These are phyloP conservation scores for Stachybotrys chlorohalonatus DNA, from an alignment of 2,329 filamentous ascomycete species.

Conservation along the genomic window DNA sequence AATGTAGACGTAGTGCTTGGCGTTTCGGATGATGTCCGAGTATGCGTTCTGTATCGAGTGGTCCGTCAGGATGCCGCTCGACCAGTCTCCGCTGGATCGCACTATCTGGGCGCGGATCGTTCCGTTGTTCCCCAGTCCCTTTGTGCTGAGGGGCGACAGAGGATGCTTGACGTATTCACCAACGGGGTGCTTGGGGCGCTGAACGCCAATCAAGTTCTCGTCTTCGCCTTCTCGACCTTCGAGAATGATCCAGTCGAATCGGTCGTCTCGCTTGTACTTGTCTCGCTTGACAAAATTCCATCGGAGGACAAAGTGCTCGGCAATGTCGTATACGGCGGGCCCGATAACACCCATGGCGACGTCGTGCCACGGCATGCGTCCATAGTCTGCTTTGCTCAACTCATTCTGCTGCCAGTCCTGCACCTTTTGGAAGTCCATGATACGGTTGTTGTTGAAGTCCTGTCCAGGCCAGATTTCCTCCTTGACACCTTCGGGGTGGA, in stretches of 20 bases:
- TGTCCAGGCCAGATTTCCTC: slow-evolving; percentile 91
- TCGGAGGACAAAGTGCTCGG: slow-evolving; percentile 85
- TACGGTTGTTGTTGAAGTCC: slow-evolving; percentile 95
- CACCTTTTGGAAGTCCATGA: slow-evolving; percentile 92
- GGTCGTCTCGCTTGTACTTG: slow-evolving; percentile 86
- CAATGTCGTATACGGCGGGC: slow-evolving; percentile 85
- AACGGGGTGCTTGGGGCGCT: slow-evolving; percentile 80
- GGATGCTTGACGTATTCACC: slow-evolving; percentile 84
- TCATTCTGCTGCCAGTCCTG: slow-evolving; percentile 90
- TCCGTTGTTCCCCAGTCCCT: slow-evolving; percentile 56
- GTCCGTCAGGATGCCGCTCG: slow-evolving; percentile 76
- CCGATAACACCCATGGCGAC: slow-evolving; percentile 88
- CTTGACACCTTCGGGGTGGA: slow-evolving; percentile 72
- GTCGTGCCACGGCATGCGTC: slow-evolving; percentile 98
- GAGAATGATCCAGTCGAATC: slow-evolving; percentile 78
- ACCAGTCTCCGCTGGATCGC: slow-evolving; percentile 90
- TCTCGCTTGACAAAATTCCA: slow-evolving; percentile 98
- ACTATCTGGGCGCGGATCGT: slow-evolving; percentile 76
- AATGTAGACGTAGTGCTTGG: slow-evolving; percentile 91
- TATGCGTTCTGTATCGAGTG: slow-evolving; percentile 86
- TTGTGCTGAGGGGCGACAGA: slow-evolving; percentile 56
- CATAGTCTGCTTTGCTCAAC: slow-evolving; percentile 80
- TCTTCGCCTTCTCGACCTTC: slow-evolving; percentile 67
- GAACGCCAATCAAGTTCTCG: slow-evolving; percentile 81
- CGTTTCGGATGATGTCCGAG: slow-evolving; percentile 72